A percentile compares a stretch with the other conserved stretches of the same genome.
phyloP scores from a whole-genome alignment of 2,329 filamentous ascomycete species.

The Epicoccum sorghinum region DNA sequence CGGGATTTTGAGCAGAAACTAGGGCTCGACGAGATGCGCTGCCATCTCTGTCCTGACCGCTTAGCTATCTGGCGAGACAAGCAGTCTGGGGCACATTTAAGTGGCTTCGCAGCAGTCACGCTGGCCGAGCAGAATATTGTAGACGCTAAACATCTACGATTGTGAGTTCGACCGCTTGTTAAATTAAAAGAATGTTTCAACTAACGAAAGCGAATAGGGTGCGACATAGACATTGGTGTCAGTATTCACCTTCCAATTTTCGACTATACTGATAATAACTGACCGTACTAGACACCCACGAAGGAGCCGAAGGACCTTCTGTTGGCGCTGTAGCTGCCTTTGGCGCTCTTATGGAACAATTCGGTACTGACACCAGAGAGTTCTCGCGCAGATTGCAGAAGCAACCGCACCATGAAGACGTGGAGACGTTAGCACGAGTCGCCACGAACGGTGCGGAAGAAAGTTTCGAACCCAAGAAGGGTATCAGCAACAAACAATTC shows the following conservation, averaged over 20 bases:
- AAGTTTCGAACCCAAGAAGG: slow-evolving; percentile 1
- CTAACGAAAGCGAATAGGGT: slow-evolving; percentile 12
- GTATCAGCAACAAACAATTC: slow-evolving; percentile 14
- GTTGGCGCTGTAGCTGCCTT: slow-evolving; percentile 22
- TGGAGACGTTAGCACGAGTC: slow-evolving; percentile 1
- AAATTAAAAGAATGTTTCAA: background rate
- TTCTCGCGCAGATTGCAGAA: slow-evolving; percentile 20
- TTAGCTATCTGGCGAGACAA: slow-evolving; percentile 28
- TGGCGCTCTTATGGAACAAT: slow-evolving; percentile 11
- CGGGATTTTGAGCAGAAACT: slow-evolving; percentile 22
- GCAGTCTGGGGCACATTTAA: slow-evolving; percentile 25
- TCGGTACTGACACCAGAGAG: slow-evolving; percentile 20
- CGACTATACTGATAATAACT: background rate
- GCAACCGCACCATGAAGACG: background rate
- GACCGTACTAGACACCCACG: slow-evolving; percentile 20
- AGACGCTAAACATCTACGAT: slow-evolving; percentile 17
- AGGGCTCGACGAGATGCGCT: slow-evolving; percentile 23
- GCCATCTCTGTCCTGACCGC: slow-evolving; percentile 26
- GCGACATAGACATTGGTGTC: slow-evolving; percentile 30
- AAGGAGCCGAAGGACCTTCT: slow-evolving; percentile 24
- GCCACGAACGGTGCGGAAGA: slow-evolving; percentile 2
- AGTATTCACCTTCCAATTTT: background rate
- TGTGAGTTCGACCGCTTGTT: slow-evolving; percentile 12
- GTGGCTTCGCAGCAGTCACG: slow-evolving; percentile 20
- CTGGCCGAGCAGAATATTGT: slow-evolving; percentile 15